Conservation (phyloP, 1,139 yeast species). For the Spathaspora sp. region DNA sequence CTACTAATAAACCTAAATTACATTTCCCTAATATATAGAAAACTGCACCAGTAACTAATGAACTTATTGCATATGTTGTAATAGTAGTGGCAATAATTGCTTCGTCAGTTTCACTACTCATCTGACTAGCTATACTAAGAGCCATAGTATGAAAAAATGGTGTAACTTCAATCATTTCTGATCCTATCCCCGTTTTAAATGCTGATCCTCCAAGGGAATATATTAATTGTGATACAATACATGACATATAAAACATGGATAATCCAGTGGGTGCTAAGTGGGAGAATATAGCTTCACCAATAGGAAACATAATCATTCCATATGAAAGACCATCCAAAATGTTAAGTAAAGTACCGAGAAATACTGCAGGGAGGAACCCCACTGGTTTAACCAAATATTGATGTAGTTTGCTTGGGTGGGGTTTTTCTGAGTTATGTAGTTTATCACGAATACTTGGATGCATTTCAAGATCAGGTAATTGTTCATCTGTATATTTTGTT, state of each 20-base stretch:
- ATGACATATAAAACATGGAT: constrained; percentile 90
- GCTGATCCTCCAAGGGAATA: constrained; percentile 90
- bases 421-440: constrained; percentile 3
- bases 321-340: constrained; percentile 91
- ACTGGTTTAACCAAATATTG: constrained; percentile 36
- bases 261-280: constrained; percentile 84
- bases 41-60: constrained; percentile 82
- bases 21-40: constrained; percentile 77
- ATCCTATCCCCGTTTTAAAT: constrained; percentile 86
- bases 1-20: constrained; percentile 80
- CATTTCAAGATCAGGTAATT: constrained; percentile 1
- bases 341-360: constrained; percentile 79
- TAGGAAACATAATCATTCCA: constrained; percentile 96
- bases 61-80: constrained; percentile 77
- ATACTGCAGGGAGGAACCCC: constrained; percentile 70
- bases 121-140: constrained; percentile 55
- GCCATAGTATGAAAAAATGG: constrained; percentile 98
- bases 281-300: constrained; percentile 75
- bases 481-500: constrained; percentile 9
- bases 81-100: constrained; percentile 84
- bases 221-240: constrained; percentile 82
- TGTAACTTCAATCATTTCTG: constrained; percentile 97
- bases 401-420: constrained; percentile 16
- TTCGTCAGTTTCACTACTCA: constrained; percentile 53
- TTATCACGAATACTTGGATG: not conserved